A percentile compares a stretch with the other conserved stretches of the same genome.
Evolutionary conservation across 345 rosid genomes (phyloP).

Genomic region (Syzygium aromaticum): DNA sequence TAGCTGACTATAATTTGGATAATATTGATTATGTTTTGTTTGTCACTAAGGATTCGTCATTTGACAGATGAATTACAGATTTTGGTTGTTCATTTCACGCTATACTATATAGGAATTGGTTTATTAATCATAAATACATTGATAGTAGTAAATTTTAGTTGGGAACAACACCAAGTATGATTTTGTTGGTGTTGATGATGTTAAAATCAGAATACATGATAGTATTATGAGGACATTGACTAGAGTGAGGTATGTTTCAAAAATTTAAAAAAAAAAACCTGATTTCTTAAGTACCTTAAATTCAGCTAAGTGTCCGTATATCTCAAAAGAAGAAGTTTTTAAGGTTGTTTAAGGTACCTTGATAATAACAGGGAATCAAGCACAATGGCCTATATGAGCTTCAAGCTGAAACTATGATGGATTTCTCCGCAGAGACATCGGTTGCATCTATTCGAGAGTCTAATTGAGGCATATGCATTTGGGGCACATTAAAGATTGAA

Average conservation of each 20-base stretch:
- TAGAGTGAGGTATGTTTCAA: background rate
- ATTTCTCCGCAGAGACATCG: background rate
- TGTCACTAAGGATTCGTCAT: background rate
- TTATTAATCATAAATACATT: background rate
- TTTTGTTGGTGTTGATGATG: background rate
- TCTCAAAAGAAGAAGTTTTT: background rate
- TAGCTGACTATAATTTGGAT: background rate
- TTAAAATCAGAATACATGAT: background rate
- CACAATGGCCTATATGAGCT: background rate
- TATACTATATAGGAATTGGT: background rate
- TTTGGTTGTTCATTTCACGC: background rate
- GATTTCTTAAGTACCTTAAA: background rate
- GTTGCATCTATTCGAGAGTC: background rate
- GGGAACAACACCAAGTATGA: background rate
- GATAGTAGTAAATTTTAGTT: background rate
- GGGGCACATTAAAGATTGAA: background rate
- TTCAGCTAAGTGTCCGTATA: background rate
- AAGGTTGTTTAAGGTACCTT: background rate
- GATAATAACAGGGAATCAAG: background rate
- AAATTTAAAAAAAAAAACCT: background rate
- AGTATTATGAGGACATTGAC: background rate
- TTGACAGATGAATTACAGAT: background rate
- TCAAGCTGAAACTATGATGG: background rate
- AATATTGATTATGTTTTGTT: rapidly evolving
- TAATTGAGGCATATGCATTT: background rate